phyloP scores from a whole-genome alignment of 2,329 filamentous ascomycete species.

The Ceratocystis ficicola region DNA sequence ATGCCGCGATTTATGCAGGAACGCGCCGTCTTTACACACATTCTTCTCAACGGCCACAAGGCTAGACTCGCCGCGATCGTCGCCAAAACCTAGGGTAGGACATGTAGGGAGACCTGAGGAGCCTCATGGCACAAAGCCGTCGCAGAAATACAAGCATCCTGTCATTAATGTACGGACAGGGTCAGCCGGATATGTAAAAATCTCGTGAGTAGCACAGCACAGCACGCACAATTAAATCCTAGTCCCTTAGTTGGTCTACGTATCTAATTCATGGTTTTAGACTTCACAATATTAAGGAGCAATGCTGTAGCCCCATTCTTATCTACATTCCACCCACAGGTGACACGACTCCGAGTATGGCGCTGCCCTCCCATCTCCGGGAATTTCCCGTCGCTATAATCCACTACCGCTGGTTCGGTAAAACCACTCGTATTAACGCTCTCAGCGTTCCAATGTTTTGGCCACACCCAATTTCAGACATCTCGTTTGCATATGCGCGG shows the following conservation, averaged over 20 bases:
- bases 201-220: slow-evolving; percentile 36
- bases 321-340: slow-evolving; percentile 45
- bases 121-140: background rate
- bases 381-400: slow-evolving; percentile 41
- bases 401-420: slow-evolving; percentile 46
- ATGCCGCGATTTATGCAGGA: background rate
- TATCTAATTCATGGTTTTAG: slow-evolving; percentile 27
- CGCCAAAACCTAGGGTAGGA: background rate
- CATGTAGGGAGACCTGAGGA: too few species aligned
- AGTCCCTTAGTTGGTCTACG: background rate
- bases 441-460: slow-evolving; percentile 31
- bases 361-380: slow-evolving; percentile 34
- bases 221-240: background rate
- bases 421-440: slow-evolving; percentile 19
- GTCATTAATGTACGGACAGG: slow-evolving; percentile 36
- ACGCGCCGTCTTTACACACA: background rate
- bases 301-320: slow-evolving; percentile 36
- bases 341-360: slow-evolving; percentile 25
- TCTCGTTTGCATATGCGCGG: slow-evolving; percentile 43
- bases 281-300: slow-evolving; percentile 37
- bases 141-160: background rate
- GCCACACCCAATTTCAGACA: slow-evolving; percentile 48
- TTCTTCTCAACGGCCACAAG: background rate
- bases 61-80: background rate
- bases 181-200: slow-evolving; percentile 38